These are phyloP conservation scores for Nothomitra cinnamomea DNA, from an alignment of 2,329 filamentous ascomycete species.

Conservation along the genomic window DNA sequence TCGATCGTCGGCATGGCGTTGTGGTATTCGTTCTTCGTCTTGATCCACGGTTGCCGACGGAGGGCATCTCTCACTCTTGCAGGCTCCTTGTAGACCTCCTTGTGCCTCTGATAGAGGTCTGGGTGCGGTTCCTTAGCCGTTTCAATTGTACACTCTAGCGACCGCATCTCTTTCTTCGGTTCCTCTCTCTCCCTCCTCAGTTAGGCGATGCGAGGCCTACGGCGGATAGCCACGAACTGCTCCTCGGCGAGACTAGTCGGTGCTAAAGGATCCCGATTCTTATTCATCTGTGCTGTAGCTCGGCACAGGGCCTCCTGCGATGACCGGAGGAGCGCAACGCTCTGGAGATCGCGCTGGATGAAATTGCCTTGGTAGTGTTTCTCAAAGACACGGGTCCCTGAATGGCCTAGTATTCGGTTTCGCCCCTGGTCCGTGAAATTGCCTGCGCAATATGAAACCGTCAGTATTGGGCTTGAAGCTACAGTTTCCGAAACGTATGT, in stretches of 20 bases:
- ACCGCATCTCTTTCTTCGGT: no score
- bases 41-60: no score
- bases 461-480: slow-evolving; percentile 4
- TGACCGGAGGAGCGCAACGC: slow-evolving; percentile 16
- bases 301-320: slow-evolving; percentile 14
- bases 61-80: no score
- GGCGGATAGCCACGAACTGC: slow-evolving; percentile 9
- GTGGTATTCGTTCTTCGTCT: no score
- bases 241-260: slow-evolving; percentile 13
- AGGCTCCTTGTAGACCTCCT: no score
- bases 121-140: no score
- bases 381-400: slow-evolving; percentile 14
- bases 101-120: no score
- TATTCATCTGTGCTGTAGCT: slow-evolving; percentile 15
- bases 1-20: no score
- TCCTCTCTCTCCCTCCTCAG: slow-evolving; percentile 13
- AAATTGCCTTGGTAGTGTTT: slow-evolving; percentile 17
- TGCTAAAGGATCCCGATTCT: slow-evolving; percentile 13
- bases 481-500: no score
- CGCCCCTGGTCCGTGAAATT: slow-evolving; percentile 17
- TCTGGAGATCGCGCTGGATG: slow-evolving; percentile 14
- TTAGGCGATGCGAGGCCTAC: slow-evolving; percentile 11
- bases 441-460: slow-evolving; percentile 10
- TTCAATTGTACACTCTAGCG: no score
- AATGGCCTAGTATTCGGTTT: slow-evolving; percentile 16